These are phyloP conservation scores for Strobilomyces echinocephalus DNA, from an alignment of 768 basidiomycete species.

Conservation along the genomic window DNA sequence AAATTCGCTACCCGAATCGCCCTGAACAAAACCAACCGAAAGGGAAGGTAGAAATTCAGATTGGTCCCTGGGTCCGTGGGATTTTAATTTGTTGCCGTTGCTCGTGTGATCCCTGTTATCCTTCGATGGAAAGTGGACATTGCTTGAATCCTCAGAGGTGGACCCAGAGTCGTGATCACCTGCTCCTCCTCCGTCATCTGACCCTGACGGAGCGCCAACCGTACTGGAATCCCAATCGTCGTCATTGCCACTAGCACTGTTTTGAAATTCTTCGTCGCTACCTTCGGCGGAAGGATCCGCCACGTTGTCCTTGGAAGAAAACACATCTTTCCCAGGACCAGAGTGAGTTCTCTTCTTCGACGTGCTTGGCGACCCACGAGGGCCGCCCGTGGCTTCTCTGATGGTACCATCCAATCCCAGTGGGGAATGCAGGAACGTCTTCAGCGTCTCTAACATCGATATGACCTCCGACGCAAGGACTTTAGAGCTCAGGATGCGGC, in stretches of 20 bases:
- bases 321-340: background rate
- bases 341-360: slow-evolving; percentile 9
- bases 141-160: slow-evolving; percentile 12
- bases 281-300: background rate
- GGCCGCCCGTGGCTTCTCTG: slow-evolving; percentile 9
- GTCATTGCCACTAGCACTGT: slow-evolving; percentile 8
- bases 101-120: slow-evolving; percentile 1
- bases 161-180: slow-evolving; percentile 23
- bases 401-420: slow-evolving; percentile 12
- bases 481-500: slow-evolving; percentile 73
- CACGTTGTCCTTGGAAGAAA: slow-evolving; percentile 1
- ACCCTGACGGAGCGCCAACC: slow-evolving; percentile 26
- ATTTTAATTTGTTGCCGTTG: slow-evolving; percentile 18
- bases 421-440: slow-evolving; percentile 35
- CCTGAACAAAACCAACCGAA: slow-evolving; percentile 77
- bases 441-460: slow-evolving; percentile 47
- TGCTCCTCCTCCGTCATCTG: slow-evolving; percentile 34
- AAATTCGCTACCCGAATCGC: slow-evolving; percentile 74
- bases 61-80: slow-evolving; percentile 23
- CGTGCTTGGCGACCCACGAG: slow-evolving; percentile 7
- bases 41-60: slow-evolving; percentile 86
- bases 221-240: slow-evolving; percentile 43
- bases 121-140: slow-evolving; percentile 15
- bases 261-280: slow-evolving; percentile 25
- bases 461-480: slow-evolving; percentile 57